Evolutionary conservation across 495 filamentous ascomycete species (phyloP), one percentile per base, ranked within the genome.

Genomic region (Penicillium maclennaniae): DNA sequence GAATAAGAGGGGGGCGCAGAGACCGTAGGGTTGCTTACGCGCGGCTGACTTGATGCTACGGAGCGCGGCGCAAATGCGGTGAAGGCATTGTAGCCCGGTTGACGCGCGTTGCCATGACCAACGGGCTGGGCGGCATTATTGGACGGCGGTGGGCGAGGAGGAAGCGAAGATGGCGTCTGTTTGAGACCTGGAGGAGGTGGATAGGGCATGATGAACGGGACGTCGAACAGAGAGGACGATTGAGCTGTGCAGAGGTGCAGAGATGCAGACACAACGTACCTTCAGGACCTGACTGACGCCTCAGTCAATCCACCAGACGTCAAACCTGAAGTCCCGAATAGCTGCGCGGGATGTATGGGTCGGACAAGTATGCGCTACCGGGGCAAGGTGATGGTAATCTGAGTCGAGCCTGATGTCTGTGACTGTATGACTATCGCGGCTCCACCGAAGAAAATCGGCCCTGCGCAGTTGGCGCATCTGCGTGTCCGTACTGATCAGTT

Each of bases 191-290:
- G 88, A 85, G 89, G 89, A 62, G 88, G 88, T 65, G 89, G 87
- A 80, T 91, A 91, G 71, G 91, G 86, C 91, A 95, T 95, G 86
- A 87, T 91, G 87, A 91, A 91, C 74, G 83, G 79, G 71, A 73
- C 50, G 78, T 77, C 74, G 78, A 56, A 65, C 56, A 69, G 68
- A 58, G 63, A 48, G 49, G 51, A 58, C 23, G 49, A 49, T 69
- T 66, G 63, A 60, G 64, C 62, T 68, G 63, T 63, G 61, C 54
- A 61, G 56, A 60, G 61, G 63, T 63, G 61, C 54, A 61, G 56
- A 60, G 61, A 60, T 67, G 67, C 67, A 69, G 65, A 62, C 69
- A 60, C 67, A 69, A 83, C 81, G 81, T 84, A 84, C 81, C 81
- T 84, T 76, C 78, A 77, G 76, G 76, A 65, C 65, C 61, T 63